These are phyloP conservation scores for Penicillium olsonii DNA, from an alignment of 2,329 filamentous ascomycete species.

Conservation along the genomic window DNA sequence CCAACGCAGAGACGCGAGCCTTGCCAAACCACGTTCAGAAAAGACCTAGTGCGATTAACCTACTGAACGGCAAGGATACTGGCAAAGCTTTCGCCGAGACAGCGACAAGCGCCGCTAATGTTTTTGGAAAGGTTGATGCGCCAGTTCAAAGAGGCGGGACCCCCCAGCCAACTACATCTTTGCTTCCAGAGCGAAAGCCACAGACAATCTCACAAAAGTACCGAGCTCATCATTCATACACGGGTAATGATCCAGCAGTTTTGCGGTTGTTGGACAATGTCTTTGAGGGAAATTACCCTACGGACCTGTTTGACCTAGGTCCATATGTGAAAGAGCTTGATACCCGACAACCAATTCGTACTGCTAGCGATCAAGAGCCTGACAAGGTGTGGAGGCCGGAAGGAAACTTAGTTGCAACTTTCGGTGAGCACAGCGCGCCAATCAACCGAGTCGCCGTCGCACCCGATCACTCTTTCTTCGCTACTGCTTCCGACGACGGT, in stretches of 20 bases:
- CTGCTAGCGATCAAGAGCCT: constrained; percentile 54
- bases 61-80: constrained; percentile 60
- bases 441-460: constrained; percentile 80
- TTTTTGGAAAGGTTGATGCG: constrained; percentile 64
- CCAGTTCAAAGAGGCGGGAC: constrained; percentile 43
- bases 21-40: constrained; percentile 31
- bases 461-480: constrained; percentile 91
- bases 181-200: constrained; percentile 36
- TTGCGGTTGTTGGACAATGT: constrained; percentile 75
- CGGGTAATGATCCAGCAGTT: constrained; percentile 69
- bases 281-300: constrained; percentile 67
- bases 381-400: constrained; percentile 77
- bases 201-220: constrained; percentile 46
- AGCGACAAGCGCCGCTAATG: constrained; percentile 63
- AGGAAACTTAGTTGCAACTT: constrained; percentile 81
- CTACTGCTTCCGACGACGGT: constrained; percentile 90
- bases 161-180: constrained; percentile 38
- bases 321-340: constrained; percentile 74
- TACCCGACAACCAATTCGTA: constrained; percentile 53
- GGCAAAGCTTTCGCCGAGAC: constrained; percentile 66
- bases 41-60: constrained; percentile 59
- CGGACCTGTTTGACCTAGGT: constrained; percentile 67
- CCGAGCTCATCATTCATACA: constrained; percentile 76
- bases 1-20: constrained; percentile 35
- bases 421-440: constrained; percentile 81